Percentiles rank a stretch among this genome's conserved stretches.
phyloP scores from a whole-genome alignment of 352 stramenopile species.

The Pythium rishiriense region DNA sequence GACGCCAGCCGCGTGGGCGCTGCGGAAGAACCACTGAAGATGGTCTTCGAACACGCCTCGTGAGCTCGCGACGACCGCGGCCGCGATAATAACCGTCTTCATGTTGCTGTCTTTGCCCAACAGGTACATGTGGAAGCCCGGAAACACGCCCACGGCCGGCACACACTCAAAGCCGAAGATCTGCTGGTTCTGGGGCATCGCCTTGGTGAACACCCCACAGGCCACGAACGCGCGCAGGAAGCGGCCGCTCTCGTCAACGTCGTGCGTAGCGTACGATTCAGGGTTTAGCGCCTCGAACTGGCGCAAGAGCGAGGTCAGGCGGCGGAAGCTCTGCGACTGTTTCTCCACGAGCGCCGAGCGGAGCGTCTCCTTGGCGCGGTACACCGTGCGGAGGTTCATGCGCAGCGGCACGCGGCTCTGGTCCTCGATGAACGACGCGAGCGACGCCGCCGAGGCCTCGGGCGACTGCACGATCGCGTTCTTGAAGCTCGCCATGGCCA shows the following conservation, averaged over 20 bases:
- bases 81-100: slow-evolving; percentile 41
- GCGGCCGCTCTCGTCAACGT: slow-evolving; percentile 26
- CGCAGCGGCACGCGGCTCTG: slow-evolving; percentile 20
- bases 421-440: slow-evolving; percentile 37
- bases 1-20: slow-evolving; percentile 36
- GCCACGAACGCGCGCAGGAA: slow-evolving; percentile 51
- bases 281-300: slow-evolving; percentile 43
- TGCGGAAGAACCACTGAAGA: slow-evolving; percentile 54
- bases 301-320: slow-evolving; percentile 44
- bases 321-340: slow-evolving; percentile 37
- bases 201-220: slow-evolving; percentile 44
- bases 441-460: slow-evolving; percentile 37
- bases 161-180: slow-evolving; percentile 53
- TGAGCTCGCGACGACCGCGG: slow-evolving; percentile 24
- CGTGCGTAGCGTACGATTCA: slow-evolving; percentile 32
- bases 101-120: slow-evolving; percentile 58
- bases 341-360: slow-evolving; percentile 35
- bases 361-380: slow-evolving; percentile 53
- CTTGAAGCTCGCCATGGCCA: slow-evolving; percentile 44
- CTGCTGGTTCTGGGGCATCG: slow-evolving; percentile 50
- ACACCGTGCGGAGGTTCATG: slow-evolving; percentile 54
- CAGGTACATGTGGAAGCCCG: slow-evolving; percentile 49
- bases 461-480: slow-evolving; percentile 31
- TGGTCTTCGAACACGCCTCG: slow-evolving; percentile 42
- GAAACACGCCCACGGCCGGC: slow-evolving; percentile 35